These are phyloP conservation scores for Wickerhamomyces subpelliculosus DNA, from an alignment of 805 yeast species.

Conservation along the genomic window DNA sequence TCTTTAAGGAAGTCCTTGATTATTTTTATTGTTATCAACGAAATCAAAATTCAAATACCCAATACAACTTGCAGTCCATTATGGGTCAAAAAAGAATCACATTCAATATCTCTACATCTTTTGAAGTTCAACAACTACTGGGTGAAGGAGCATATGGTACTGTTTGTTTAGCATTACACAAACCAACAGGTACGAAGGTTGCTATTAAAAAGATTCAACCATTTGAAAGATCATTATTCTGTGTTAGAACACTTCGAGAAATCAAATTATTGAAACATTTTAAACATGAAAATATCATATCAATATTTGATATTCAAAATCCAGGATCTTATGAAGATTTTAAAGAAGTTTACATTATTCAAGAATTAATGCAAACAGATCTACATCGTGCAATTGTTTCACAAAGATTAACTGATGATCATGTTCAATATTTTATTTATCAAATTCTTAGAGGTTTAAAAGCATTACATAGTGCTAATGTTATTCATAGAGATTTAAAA, in stretches of 20 bases:
- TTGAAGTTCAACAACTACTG: conserved; percentile 74
- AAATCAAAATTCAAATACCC: no score
- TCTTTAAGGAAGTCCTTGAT: no score
- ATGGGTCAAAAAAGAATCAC: conserved; percentile 33
- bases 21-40: no score
- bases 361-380: conserved; percentile 86
- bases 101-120: conserved; percentile 83
- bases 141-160: conserved; percentile 98
- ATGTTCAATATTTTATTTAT: conserved; percentile 87
- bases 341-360: conserved; percentile 82
- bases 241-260: conserved; percentile 84
- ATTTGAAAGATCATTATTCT: conserved; percentile 82
- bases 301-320: conserved; percentile 81
- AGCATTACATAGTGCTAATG: conserved; percentile 89
- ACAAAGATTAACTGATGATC: conserved; percentile 84
- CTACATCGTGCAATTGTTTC: conserved; percentile 74
- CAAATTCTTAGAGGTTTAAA: conserved; percentile 88
- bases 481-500: conserved; percentile 86
- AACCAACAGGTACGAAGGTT: conserved; percentile 81
- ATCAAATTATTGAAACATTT: conserved; percentile 83
- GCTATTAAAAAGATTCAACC: conserved; percentile 95
- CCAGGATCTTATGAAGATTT: conserved; percentile 73
- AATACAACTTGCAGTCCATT: background rate
- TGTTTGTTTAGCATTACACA: conserved; percentile 84
- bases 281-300: conserved; percentile 88